Percentiles rank a stretch among this genome's conserved stretches.
phyloP scores from a whole-genome alignment of 805 yeast genomes.

The Kluyveromyces lactis region DNA sequence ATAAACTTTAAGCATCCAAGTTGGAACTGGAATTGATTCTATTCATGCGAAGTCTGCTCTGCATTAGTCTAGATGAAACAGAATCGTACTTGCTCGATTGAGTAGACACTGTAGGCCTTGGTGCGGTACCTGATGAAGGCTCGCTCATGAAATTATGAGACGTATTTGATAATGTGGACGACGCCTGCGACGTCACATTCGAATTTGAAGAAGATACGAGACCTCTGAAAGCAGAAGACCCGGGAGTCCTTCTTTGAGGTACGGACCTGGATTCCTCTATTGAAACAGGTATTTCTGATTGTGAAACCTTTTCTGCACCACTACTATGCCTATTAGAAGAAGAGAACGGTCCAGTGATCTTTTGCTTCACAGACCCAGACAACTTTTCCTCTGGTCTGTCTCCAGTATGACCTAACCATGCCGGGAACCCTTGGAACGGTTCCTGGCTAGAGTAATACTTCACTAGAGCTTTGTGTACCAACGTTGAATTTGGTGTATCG shows the following conservation, averaged over 20 bases:
- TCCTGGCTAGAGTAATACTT: slow-evolving; percentile 30
- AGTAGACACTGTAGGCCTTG: background rate
- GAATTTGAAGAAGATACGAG: slow-evolving; percentile 1
- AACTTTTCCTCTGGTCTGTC: slow-evolving; percentile 26
- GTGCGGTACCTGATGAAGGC: no score
- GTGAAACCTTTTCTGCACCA: no score
- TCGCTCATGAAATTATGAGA: no score
- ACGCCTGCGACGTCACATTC: no score
- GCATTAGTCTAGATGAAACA: slow-evolving; percentile 1
- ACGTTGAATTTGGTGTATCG: slow-evolving; percentile 33
- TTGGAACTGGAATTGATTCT: background rate
- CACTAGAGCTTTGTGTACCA: slow-evolving; percentile 38
- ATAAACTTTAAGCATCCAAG: background rate
- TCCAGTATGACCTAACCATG: slow-evolving; percentile 31
- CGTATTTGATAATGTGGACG: no score
- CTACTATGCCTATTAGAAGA: background rate
- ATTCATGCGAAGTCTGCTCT: slow-evolving; percentile 1
- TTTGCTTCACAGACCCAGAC: background rate
- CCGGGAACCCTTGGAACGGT: slow-evolving; percentile 30
- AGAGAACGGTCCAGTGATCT: background rate
- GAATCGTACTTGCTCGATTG: background rate
- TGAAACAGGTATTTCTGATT: no score
- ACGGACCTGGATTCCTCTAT: no score
- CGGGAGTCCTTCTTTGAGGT: slow-evolving; percentile 3
- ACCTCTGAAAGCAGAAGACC: slow-evolving; percentile 2